Base-by-base conservation (phyloP, 345 rosid species). In the Pistacia integerrima region DNA sequence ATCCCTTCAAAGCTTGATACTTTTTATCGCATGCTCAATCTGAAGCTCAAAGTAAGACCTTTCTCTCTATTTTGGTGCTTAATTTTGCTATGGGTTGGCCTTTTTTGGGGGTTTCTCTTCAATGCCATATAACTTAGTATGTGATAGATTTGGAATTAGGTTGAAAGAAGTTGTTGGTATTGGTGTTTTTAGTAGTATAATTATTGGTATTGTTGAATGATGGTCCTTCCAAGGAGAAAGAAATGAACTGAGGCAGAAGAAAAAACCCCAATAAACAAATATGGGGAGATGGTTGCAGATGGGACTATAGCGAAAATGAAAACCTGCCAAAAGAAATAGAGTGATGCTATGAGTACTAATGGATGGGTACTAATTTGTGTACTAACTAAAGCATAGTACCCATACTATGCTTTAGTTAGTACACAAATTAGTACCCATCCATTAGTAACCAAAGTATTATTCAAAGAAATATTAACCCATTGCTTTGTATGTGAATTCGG, bases 241-340 rank as follows among this genome's bases (percentile, higher is more conserved):
- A 91, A 91, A 79, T 91, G 97, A 94, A 87, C 92, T 1, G 94
- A 91, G 81, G 94, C 85, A 7, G 97, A 91, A 73, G 97, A 91
- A 78, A 90, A 85, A 84, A 88, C 97, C 84, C 87, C 90, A 79
- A 90, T 91, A 55, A 89, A 85, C 56, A 91, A 84, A 74, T 91
- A 90, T 48, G 90, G 88, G 2, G 88, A 88, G 79, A 82, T 90
- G 90, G 85, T 90, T 51, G 83, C 90, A 11, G 89, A 87, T 79
- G 97, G 94, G 74, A 87, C 88, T 36, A 84, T 91, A 3, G 85
- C 82, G 22, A 91, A 88, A 76, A 91, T 91, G 94, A 90, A 86
- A 80, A 91, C 97, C 41, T 85, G 94, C 18, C 91, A 91, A 73
- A 91, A 90, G 84, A 91, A 91, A 57, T 28, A 28, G 22, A 22